Percentiles rank a stretch among this genome's conserved stretches.
These are phyloP conservation scores for Mycena venus DNA, from an alignment of 768 basidiomycete species.

Conservation along the genomic window DNA sequence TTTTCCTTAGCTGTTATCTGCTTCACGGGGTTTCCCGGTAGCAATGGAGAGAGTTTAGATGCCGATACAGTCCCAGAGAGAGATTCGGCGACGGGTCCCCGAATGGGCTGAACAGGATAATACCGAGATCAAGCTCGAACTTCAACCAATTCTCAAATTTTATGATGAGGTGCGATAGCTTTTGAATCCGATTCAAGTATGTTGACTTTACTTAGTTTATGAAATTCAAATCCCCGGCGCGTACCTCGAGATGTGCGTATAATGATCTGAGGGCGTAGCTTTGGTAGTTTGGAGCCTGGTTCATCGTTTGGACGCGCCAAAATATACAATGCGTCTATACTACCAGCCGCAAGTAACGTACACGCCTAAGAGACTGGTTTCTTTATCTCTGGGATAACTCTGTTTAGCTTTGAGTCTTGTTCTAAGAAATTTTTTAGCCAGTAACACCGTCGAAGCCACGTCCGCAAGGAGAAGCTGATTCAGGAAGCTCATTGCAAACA, in stretches of 20 bases:
- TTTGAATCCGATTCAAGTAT: slow-evolving; percentile 7
- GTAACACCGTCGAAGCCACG: too few relatives aligned
- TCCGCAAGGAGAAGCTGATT: too few relatives aligned
- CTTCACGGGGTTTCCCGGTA: background rate
- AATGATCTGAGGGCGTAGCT: background rate
- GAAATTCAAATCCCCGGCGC: slow-evolving; percentile 8
- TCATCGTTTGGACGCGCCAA: too few relatives aligned
- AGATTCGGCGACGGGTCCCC: slow-evolving; percentile 6
- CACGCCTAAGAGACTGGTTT: too few relatives aligned
- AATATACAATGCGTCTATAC: too few relatives aligned
- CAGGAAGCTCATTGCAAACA: too few relatives aligned
- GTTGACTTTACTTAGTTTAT: slow-evolving; percentile 14
- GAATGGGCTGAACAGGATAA: slow-evolving; percentile 5
- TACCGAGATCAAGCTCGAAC: slow-evolving; percentile 13
- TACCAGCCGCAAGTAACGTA: too few relatives aligned
- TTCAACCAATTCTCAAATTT: background rate
- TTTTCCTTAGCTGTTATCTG: slow-evolving; percentile 10
- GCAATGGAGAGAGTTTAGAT: slow-evolving; percentile 1
- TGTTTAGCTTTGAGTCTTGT: too few relatives aligned
- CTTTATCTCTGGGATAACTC: too few relatives aligned
- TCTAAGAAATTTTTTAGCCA: too few relatives aligned
- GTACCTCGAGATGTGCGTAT: background rate
- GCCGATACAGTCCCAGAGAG: slow-evolving; percentile 2
- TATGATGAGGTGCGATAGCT: slow-evolving; percentile 2
- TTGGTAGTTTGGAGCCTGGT: slow-evolving; percentile 1